Conservation (phyloP, 1,284 basidiomycete genomes). For the Ustilago bromivora region DNA sequence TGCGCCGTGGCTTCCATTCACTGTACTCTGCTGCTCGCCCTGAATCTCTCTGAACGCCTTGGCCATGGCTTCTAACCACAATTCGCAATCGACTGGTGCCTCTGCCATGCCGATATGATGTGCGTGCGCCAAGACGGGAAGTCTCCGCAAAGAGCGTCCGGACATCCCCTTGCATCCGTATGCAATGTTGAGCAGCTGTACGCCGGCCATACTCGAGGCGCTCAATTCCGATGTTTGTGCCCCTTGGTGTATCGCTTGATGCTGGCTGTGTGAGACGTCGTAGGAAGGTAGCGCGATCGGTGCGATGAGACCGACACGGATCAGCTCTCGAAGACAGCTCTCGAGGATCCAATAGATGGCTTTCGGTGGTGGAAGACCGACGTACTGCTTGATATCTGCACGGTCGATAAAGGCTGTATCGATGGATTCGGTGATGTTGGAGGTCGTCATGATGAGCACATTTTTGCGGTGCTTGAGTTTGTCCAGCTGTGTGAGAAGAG, state of each 20-base stretch:
- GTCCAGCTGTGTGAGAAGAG: constrained; percentile 94
- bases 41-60: constrained; percentile 30
- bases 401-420: constrained; percentile 96
- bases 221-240: background rate
- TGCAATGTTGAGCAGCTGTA: constrained; percentile 78
- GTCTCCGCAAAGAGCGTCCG: constrained; percentile 85
- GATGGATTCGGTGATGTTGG: constrained; percentile 93
- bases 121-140: constrained; percentile 91
- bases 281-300: constrained; percentile 23
- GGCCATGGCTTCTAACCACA: constrained; percentile 57
- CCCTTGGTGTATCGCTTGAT: background rate
- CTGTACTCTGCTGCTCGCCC: constrained; percentile 1
- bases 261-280: background rate
- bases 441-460: constrained; percentile 94
- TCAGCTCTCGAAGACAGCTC: constrained; percentile 83
- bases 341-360: constrained; percentile 95
- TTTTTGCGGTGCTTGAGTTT: constrained; percentile 93
- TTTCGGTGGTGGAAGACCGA: constrained; percentile 87
- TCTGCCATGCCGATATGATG: constrained; percentile 75
- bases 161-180: constrained; percentile 85
- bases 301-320: constrained; percentile 79
- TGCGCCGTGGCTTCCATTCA: background rate
- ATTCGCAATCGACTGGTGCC: constrained; percentile 25
- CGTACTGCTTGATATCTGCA: constrained; percentile 94
- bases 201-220: constrained; percentile 67